These are phyloP conservation scores for Rosa chinensis DNA, from an alignment of 306 rosid genomes.

Conservation along the genomic window DNA sequence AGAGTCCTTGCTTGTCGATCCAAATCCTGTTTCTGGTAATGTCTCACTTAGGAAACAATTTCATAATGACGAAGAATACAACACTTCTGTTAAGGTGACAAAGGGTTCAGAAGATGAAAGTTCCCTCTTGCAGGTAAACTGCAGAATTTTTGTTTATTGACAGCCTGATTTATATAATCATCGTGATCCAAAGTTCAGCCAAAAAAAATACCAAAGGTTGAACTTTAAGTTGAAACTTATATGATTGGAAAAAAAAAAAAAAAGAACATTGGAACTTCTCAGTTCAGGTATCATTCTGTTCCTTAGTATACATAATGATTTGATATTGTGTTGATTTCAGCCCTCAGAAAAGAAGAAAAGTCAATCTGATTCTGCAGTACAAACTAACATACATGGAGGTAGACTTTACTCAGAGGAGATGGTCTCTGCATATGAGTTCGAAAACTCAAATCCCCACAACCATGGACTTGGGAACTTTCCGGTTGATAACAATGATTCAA, in stretches of 20 bases:
- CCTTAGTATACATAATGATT: not conserved
- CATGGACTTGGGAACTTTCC: conserved; percentile 44
- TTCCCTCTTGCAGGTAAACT: conserved; percentile 55
- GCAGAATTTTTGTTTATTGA: conserved; percentile 9
- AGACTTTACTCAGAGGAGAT: conserved; percentile 51
- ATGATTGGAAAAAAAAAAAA: not conserved
- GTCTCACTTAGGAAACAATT: conserved; percentile 74
- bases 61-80: conserved; percentile 65
- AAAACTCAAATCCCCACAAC: conserved; percentile 47
- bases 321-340: conserved; percentile 39
- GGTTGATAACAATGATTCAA: conserved; percentile 42
- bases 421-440: conserved; percentile 39
- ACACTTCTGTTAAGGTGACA: conserved; percentile 45
- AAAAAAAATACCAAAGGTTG: not conserved
- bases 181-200: not conserved
- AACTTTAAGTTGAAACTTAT: not conserved
- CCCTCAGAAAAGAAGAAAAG: conserved; percentile 44
- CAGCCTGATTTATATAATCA: not conserved
- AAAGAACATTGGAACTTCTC: not conserved
- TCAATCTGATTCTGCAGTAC: conserved; percentile 45
- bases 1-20: conserved; percentile 55
- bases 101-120: conserved; percentile 63
- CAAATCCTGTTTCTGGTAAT: conserved; percentile 49
- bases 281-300: not conserved
- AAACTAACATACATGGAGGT: conserved; percentile 40